Evolutionary conservation across 129 eudicot species (phyloP).

Genomic region (Arctium lappa): DNA sequence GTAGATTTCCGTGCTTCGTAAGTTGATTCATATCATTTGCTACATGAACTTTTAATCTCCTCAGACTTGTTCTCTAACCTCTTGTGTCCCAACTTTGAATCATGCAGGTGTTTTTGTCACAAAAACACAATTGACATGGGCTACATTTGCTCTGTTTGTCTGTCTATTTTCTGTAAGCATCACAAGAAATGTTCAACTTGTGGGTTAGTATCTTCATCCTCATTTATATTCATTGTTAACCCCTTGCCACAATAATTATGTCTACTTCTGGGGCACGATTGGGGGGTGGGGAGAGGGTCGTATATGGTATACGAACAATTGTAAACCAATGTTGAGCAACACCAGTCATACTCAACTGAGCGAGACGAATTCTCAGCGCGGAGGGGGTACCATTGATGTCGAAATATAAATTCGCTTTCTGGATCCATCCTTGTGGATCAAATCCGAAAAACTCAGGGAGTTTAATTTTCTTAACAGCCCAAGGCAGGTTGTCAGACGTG

Average conservation of each 20-base stretch:
- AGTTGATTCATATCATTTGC: slow-evolving; percentile 22
- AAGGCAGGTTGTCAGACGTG: too few species aligned
- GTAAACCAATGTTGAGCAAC: too few species aligned
- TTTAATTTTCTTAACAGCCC: too few species aligned
- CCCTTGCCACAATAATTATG: neutral
- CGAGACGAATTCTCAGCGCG: too few species aligned
- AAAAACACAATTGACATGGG: slow-evolving; percentile 80
- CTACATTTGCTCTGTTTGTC: slow-evolving; percentile 76
- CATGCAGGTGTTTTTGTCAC: slow-evolving; percentile 78
- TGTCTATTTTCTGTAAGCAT: slow-evolving; percentile 75
- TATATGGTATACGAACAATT: too few species aligned
- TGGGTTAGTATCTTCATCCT: slow-evolving; percentile 47
- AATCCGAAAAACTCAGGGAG: too few species aligned
- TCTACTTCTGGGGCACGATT: neutral
- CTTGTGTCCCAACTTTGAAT: neutral
- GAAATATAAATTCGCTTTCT: too few species aligned
- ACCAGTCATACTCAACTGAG: too few species aligned
- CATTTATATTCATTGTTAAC: neutral
- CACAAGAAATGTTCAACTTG: slow-evolving; percentile 81
- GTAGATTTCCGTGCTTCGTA: slow-evolving; percentile 91
- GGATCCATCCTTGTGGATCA: too few species aligned
- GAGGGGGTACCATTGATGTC: too few species aligned
- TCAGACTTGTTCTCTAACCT: neutral
- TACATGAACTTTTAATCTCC: neutral
- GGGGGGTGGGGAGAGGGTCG: neutral